These are phyloP conservation scores for Pestalotiopsis sp. DNA, from an alignment of 2,329 filamentous ascomycete species.

Conservation along the genomic window DNA sequence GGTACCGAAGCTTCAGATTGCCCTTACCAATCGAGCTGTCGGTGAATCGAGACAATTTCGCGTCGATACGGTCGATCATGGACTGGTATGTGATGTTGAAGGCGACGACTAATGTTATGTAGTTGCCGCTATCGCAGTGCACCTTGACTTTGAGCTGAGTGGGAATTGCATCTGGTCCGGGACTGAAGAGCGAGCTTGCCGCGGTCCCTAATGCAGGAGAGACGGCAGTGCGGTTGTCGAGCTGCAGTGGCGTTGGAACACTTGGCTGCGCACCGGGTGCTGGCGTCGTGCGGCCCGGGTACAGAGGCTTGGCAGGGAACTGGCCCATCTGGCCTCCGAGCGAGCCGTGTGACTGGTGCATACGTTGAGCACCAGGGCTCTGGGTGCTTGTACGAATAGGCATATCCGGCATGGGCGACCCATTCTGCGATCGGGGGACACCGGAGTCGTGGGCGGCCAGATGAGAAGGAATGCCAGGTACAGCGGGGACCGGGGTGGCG, in stretches of 20 bases:
- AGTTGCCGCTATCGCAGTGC: slow-evolving; percentile 82
- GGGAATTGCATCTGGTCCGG: slow-evolving; percentile 53
- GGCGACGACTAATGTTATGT: slow-evolving; percentile 92
- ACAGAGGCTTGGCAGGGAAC: slow-evolving; percentile 58
- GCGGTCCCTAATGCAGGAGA: slow-evolving; percentile 49
- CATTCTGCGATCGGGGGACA: slow-evolving; percentile 79
- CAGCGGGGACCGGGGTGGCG: slow-evolving; percentile 64
- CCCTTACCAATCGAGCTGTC: slow-evolving; percentile 81
- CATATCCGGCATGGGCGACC: slow-evolving; percentile 72
- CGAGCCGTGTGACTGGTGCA: slow-evolving; percentile 51
- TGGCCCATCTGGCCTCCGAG: slow-evolving; percentile 57
- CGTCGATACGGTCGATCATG: slow-evolving; percentile 92
- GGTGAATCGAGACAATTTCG: slow-evolving; percentile 87
- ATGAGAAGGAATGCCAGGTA: slow-evolving; percentile 77
- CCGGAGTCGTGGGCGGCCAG: slow-evolving; percentile 50
- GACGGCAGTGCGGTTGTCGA: slow-evolving; percentile 44
- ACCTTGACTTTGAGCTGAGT: slow-evolving; percentile 95
- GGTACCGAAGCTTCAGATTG: slow-evolving; percentile 84
- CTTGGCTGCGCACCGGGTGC: slow-evolving; percentile 38
- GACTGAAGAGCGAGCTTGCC: slow-evolving; percentile 40
- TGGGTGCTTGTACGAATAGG: slow-evolving; percentile 71
- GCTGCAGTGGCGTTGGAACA: slow-evolving; percentile 37
- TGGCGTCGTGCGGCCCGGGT: slow-evolving; percentile 49
- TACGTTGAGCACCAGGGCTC: slow-evolving; percentile 68
- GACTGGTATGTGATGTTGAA: slow-evolving; percentile 95